Evolutionary conservation across 2,329 filamentous ascomycete genomes (phyloP).

Genomic region (Metarhizium humberi): DNA sequence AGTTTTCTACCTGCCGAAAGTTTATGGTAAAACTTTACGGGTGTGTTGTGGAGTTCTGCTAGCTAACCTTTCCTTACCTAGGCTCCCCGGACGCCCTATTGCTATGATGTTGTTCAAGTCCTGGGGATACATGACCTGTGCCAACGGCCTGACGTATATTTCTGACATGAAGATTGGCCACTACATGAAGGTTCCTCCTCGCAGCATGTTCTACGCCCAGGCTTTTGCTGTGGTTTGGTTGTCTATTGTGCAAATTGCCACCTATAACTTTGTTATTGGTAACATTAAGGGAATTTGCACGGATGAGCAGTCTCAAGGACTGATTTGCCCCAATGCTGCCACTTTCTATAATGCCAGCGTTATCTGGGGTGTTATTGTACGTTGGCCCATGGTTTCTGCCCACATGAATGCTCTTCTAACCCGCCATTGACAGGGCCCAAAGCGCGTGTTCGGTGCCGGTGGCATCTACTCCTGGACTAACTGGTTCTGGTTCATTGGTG

Average conservation of each 20-base stretch:
- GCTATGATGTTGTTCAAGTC: slow-evolving; percentile 39
- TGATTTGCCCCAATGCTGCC: slow-evolving; percentile 44
- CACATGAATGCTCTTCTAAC: neutral
- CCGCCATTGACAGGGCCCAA: slow-evolving; percentile 9
- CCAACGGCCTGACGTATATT: slow-evolving; percentile 33
- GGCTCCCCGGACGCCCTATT: slow-evolving; percentile 31
- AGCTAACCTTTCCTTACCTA: neutral
- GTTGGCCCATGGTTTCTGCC: neutral
- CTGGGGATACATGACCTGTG: slow-evolving; percentile 32
- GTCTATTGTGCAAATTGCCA: slow-evolving; percentile 23
- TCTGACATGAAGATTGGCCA: slow-evolving; percentile 40
- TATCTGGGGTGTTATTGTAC: slow-evolving; percentile 49
- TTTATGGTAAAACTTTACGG: neutral
- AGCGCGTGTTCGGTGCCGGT: slow-evolving; percentile 20
- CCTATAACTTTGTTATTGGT: slow-evolving; percentile 27
- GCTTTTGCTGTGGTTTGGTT: slow-evolving; percentile 25
- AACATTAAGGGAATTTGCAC: slow-evolving; percentile 44
- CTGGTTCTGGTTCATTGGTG: slow-evolving; percentile 45
- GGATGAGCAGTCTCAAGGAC: slow-evolving; percentile 33
- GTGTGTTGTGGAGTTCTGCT: neutral
- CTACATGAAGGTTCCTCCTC: slow-evolving; percentile 42
- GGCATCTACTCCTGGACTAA: slow-evolving; percentile 32
- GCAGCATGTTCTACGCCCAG: slow-evolving; percentile 35
- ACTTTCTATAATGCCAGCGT: slow-evolving; percentile 51
- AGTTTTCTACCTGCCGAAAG: neutral